A percentile compares a stretch with the other conserved stretches of the same genome.
Conservation (phyloP, 1,284 basidiomycete genomes). For the Hemileia vastatrix region DNA sequence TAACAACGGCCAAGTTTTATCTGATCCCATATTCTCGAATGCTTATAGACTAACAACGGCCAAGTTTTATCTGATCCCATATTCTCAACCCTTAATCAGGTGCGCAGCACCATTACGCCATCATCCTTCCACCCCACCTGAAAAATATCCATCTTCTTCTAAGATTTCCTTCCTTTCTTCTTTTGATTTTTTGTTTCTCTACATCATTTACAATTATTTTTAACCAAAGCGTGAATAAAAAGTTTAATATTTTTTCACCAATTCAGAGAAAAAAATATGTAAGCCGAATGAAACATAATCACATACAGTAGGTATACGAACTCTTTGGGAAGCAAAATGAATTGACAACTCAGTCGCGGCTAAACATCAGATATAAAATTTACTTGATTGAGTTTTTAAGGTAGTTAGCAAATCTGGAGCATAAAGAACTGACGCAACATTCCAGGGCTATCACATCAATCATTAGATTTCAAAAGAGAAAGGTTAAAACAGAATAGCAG, state of each 20-base stretch:
- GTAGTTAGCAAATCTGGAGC: neutral
- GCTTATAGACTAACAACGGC: too few species aligned
- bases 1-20: too few species aligned
- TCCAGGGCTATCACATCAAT: neutral
- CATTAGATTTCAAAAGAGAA: neutral
- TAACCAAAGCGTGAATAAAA: neutral
- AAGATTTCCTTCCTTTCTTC: slow-evolving; percentile 3
- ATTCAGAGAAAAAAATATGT: neutral
- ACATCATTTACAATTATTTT: neutral
- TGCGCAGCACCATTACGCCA: too few species aligned
- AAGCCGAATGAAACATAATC: too few species aligned
- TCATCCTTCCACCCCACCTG: too few species aligned
- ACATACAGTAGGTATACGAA: slow-evolving; percentile 16
- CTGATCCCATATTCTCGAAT: too few species aligned
- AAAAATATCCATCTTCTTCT: too few species aligned
- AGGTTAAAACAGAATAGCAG: neutral
- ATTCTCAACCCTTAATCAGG: too few species aligned
- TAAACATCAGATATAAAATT: neutral
- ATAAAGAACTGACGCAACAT: slow-evolving; percentile 15
- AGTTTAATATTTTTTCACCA: neutral
- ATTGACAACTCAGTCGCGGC: slow-evolving; percentile 7
- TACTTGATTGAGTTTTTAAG: neutral
- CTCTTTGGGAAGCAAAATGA: slow-evolving; percentile 15
- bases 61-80: too few species aligned
- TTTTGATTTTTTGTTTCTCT: slow-evolving; percentile 12